phyloP scores from a whole-genome alignment of 2,329 filamentous ascomycete genomes.

The Pestalotiopsis sp. region DNA sequence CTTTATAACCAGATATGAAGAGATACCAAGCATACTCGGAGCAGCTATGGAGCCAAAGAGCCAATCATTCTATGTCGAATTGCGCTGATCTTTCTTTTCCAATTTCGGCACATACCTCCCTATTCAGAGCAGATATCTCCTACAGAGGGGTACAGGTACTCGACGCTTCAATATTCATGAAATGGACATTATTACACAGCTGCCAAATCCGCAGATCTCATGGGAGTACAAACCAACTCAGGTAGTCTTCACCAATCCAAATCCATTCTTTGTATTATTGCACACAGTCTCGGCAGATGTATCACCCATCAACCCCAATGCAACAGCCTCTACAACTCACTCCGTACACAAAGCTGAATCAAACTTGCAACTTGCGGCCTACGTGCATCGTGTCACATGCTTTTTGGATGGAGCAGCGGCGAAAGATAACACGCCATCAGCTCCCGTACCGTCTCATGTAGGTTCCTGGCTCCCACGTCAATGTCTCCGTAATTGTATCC shows the following conservation, averaged over 20 bases:
- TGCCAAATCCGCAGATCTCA: too few relatives aligned
- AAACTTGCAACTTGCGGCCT: neutral
- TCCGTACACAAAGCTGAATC: neutral
- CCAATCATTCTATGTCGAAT: too few relatives aligned
- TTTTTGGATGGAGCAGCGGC: neutral
- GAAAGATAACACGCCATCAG: neutral
- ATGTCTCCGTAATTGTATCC: neutral
- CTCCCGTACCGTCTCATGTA: neutral
- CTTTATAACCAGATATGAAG: neutral
- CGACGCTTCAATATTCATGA: too few relatives aligned
- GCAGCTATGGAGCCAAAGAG: too few relatives aligned
- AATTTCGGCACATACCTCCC: too few relatives aligned
- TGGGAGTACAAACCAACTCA: too few relatives aligned
- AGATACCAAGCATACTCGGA: neutral
- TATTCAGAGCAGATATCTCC: too few relatives aligned
- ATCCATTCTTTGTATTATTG: too few relatives aligned
- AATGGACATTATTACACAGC: too few relatives aligned
- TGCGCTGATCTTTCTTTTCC: too few relatives aligned
- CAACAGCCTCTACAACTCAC: neutral
- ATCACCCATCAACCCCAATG: neutral
- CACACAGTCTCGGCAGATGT: neutral
- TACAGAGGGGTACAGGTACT: too few relatives aligned
- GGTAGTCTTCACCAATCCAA: too few relatives aligned
- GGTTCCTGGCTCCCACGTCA: neutral
- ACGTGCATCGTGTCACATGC: neutral